Evolutionary conservation across 1,284 basidiomycete species (phyloP).

Genomic region (Sphagnurus paluster): DNA sequence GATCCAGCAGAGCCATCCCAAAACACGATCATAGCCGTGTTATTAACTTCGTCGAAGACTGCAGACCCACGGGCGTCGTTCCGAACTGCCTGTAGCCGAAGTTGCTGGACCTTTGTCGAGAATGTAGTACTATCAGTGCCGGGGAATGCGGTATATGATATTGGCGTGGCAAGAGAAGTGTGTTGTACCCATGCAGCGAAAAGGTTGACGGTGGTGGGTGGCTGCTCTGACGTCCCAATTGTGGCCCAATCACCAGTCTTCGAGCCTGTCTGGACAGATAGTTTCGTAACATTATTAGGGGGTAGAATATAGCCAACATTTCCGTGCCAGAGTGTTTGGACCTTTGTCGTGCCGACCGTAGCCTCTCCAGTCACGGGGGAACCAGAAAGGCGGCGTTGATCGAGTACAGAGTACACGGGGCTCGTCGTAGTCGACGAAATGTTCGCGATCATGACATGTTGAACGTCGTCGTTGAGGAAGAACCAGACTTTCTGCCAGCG

Average conservation of each 20-base stretch:
- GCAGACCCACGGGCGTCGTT: slow-evolving; percentile 46
- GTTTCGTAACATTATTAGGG: slow-evolving; percentile 25
- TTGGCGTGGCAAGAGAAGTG: slow-evolving; percentile 29
- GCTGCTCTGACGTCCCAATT: slow-evolving; percentile 60
- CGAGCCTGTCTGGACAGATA: slow-evolving; percentile 47
- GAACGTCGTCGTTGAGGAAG: slow-evolving; percentile 62
- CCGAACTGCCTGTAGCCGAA: slow-evolving; percentile 35
- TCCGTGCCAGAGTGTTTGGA: slow-evolving; percentile 53
- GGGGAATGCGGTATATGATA: slow-evolving; percentile 58
- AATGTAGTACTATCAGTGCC: slow-evolving; percentile 39
- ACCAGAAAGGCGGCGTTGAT: slow-evolving; percentile 52
- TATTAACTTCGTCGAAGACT: slow-evolving; percentile 36
- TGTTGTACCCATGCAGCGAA: slow-evolving; percentile 64
- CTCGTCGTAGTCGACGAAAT: slow-evolving; percentile 44
- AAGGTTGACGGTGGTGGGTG: slow-evolving; percentile 51
- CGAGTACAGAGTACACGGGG: slow-evolving; percentile 62
- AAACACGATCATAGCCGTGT: slow-evolving; percentile 43
- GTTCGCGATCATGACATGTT: slow-evolving; percentile 59
- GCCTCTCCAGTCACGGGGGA: slow-evolving; percentile 41
- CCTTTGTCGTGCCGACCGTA: slow-evolving; percentile 8
- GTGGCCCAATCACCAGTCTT: slow-evolving; percentile 58
- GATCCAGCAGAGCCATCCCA: slow-evolving; percentile 41
- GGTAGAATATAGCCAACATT: slow-evolving; percentile 53
- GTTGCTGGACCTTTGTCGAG: slow-evolving; percentile 22
- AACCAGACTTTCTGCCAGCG: slow-evolving; percentile 71